Evolutionary conservation across 2,329 filamentous ascomycete genomes (phyloP).

Genomic region (Penicillium hesseltinei): DNA sequence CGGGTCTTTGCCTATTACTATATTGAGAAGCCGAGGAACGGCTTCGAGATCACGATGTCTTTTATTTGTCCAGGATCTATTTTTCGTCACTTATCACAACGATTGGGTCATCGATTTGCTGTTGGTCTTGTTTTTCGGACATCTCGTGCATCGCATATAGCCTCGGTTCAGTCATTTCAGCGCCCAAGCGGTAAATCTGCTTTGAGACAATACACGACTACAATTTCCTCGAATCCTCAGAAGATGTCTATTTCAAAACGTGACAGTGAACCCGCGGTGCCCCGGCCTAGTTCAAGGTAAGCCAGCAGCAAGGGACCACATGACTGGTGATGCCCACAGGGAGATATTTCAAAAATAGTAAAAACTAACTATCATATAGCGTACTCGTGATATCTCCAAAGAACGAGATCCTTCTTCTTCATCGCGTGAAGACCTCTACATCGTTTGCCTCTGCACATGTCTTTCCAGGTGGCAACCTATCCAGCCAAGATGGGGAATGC

Average conservation of each 20-base stretch:
- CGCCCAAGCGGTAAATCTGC: not conserved
- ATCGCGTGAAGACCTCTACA: conserved; percentile 75
- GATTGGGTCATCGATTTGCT: not conserved
- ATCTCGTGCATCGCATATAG: not conserved
- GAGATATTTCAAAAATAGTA: not conserved
- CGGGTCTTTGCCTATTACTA: conserved; percentile 16
- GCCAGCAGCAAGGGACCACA: conserved; percentile 6
- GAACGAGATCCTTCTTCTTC: conserved; percentile 85
- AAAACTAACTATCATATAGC: conserved; percentile 46
- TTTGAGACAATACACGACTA: conserved; percentile 16
- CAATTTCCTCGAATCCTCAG: not conserved
- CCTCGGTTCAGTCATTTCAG: not conserved
- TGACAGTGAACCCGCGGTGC: conserved; percentile 43
- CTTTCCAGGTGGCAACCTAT: conserved; percentile 83
- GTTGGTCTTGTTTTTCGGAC: not conserved
- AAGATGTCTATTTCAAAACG: conserved; percentile 25
- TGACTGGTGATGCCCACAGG: not conserved
- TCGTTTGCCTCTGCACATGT: conserved; percentile 92
- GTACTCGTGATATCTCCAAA: conserved; percentile 80
- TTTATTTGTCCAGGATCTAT: not conserved
- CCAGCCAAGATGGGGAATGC: conserved; percentile 69
- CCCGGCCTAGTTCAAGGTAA: conserved; percentile 65
- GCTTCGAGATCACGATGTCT: conserved; percentile 10
- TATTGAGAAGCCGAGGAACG: not conserved
- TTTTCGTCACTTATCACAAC: conserved; percentile 4